A percentile compares a stretch with the other conserved stretches of the same genome.
phyloP scores from a whole-genome alignment of 345 rosid species.

The Gossypium stocksii region DNA sequence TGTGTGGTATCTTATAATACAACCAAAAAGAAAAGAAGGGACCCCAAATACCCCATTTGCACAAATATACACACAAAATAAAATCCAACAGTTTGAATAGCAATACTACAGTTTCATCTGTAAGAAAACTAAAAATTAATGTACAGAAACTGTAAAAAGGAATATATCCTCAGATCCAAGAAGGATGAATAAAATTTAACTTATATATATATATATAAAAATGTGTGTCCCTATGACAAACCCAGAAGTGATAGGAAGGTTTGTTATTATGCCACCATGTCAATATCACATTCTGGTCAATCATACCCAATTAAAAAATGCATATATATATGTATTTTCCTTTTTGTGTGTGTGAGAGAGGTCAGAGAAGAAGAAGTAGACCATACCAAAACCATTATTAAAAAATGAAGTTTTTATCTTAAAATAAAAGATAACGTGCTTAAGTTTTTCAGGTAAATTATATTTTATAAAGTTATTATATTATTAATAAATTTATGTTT shows the following conservation, averaged over 20 bases:
- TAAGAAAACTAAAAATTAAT: slow-evolving; percentile 15
- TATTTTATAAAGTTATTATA: too few relatives aligned
- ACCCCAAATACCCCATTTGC: slow-evolving; percentile 20
- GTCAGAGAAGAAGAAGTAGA: background rate
- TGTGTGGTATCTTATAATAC: background rate
- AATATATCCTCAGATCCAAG: slow-evolving; percentile 48
- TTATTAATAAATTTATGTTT: too few relatives aligned
- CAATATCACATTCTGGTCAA: slow-evolving; percentile 6
- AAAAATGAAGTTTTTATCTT: too few relatives aligned
- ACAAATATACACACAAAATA: slow-evolving; percentile 12
- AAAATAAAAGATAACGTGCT: too few relatives aligned
- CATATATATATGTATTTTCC: too few relatives aligned
- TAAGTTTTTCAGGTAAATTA: too few relatives aligned
- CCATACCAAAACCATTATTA: too few relatives aligned
- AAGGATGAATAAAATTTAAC: background rate
- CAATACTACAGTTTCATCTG: slow-evolving; percentile 2
- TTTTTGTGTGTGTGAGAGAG: background rate
- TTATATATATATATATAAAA: background rate
- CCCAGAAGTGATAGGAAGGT: slow-evolving; percentile 17
- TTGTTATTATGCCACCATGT: slow-evolving; percentile 19
- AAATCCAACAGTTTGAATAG: slow-evolving; percentile 22
- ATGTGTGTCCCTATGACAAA: slow-evolving; percentile 17
- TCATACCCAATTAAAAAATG: slow-evolving; percentile 1
- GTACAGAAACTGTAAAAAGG: slow-evolving; percentile 23
- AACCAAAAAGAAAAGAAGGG: slow-evolving; percentile 19